Percentiles rank a stretch among this genome's conserved stretches.
These are phyloP conservation scores for Plasmodium gonderi DNA, from an alignment of 169 alveolate species.

Conservation along the genomic window DNA sequence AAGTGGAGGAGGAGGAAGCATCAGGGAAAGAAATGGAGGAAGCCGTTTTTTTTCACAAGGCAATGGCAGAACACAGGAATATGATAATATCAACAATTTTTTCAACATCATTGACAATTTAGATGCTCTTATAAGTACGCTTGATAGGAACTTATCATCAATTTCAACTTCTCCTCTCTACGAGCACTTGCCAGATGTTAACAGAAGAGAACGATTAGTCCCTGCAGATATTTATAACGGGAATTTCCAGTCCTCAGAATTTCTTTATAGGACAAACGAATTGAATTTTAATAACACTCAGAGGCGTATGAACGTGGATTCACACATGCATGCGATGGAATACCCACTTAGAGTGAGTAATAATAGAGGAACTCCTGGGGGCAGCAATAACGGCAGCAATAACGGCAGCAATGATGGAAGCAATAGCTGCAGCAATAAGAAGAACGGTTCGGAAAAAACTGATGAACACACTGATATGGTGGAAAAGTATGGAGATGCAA, in stretches of 20 bases:
- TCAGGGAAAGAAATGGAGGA: not conserved
- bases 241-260: not conserved
- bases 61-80: not conserved
- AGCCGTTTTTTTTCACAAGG: not conserved
- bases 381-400: not conserved
- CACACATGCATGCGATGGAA: not conserved
- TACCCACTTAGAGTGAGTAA: too few species aligned
- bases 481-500: not conserved
- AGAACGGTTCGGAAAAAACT: not conserved
- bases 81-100: conserved; percentile 28
- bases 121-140: not conserved
- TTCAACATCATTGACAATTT: conserved; percentile 29
- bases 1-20: not conserved
- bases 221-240: not conserved
- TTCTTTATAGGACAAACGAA: not conserved
- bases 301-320: not conserved
- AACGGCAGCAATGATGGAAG: not conserved
- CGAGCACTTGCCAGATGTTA: not conserved
- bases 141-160: conserved; percentile 14
- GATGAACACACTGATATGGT: too few species aligned
- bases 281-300: not conserved
- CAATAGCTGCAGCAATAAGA: not conserved
- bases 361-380: too few species aligned
- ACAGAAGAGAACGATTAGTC: not conserved
- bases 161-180: not conserved